A percentile compares a stretch with the other conserved stretches of the same genome.
phyloP scores from a whole-genome alignment of 2,329 filamentous ascomycete species.

The Aschersonia sp. region DNA sequence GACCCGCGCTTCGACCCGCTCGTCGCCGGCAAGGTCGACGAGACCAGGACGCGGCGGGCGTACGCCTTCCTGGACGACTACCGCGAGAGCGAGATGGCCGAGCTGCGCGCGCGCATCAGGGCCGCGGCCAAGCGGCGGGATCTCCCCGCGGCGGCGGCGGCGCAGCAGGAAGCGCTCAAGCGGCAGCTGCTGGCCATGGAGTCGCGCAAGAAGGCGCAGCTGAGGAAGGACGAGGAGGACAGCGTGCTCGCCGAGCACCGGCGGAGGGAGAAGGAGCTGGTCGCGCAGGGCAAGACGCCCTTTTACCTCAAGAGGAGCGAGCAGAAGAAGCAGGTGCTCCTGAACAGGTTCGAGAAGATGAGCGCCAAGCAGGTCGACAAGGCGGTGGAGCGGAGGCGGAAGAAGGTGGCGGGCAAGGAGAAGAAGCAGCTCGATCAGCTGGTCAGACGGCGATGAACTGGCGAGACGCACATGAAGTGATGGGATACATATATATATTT shows the following conservation, averaged over 20 bases:
- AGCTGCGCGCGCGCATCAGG: slow-evolving; percentile 54
- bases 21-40: slow-evolving; percentile 32
- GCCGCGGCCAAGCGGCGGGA: slow-evolving; percentile 46
- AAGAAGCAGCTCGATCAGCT: slow-evolving; percentile 50
- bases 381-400: slow-evolving; percentile 72
- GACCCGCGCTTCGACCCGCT: slow-evolving; percentile 81
- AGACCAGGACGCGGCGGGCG: slow-evolving; percentile 47
- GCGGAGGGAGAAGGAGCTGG: slow-evolving; percentile 67
- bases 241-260: slow-evolving; percentile 62
- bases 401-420: slow-evolving; percentile 80
- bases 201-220: slow-evolving; percentile 56
- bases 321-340: slow-evolving; percentile 71
- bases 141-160: slow-evolving; percentile 13
- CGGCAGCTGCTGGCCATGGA: slow-evolving; percentile 64
- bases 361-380: slow-evolving; percentile 73
- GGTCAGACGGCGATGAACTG: slow-evolving; percentile 11
- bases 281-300: slow-evolving; percentile 79
- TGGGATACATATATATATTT: background rate
- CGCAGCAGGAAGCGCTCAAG: slow-evolving; percentile 48
- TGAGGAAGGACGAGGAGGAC: slow-evolving; percentile 53
- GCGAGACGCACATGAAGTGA: background rate
- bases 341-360: slow-evolving; percentile 69
- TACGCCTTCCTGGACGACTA: slow-evolving; percentile 87
- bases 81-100: slow-evolving; percentile 65
- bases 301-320: slow-evolving; percentile 90